Conservation (phyloP, 1,139 yeast genomes). For the Blastobotrys raffinosifermentans region DNA sequence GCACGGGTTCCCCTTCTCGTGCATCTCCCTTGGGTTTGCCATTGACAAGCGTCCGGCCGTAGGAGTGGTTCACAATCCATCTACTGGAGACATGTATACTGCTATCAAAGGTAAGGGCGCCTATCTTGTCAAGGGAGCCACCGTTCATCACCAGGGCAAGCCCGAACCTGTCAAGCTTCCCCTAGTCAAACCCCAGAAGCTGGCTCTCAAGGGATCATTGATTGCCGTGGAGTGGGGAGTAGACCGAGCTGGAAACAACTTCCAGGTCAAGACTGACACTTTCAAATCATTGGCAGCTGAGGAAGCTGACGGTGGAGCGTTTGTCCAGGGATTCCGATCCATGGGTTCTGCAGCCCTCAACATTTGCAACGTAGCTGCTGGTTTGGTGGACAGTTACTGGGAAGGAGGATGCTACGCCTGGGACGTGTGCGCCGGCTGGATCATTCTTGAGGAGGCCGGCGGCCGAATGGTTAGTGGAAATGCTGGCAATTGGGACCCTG, state of each 20-base stretch:
- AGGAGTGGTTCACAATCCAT: constrained; percentile 56
- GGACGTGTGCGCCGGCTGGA: constrained; percentile 66
- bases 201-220: constrained; percentile 45
- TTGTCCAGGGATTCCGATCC: constrained; percentile 53
- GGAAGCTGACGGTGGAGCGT: constrained; percentile 41
- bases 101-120: constrained; percentile 52
- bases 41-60: constrained; percentile 45
- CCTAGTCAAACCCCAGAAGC: constrained; percentile 29
- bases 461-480: constrained; percentile 51
- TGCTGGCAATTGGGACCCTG: constrained; percentile 42
- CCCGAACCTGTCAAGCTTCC: constrained; percentile 36
- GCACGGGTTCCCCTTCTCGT: constrained; percentile 53
- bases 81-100: constrained; percentile 42
- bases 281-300: constrained; percentile 42
- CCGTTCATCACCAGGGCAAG: constrained; percentile 3
- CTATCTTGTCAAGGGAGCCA: constrained; percentile 33
- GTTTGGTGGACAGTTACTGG: constrained; percentile 53
- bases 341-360: constrained; percentile 59
- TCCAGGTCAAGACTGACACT: constrained; percentile 43
- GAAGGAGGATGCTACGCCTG: constrained; percentile 60
- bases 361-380: constrained; percentile 49
- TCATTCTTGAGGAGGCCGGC: constrained; percentile 52
- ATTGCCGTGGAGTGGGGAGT: constrained; percentile 58
- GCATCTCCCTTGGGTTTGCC: constrained; percentile 54
- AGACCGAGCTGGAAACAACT: constrained; percentile 48